phyloP scores from a whole-genome alignment of 2,329 filamentous ascomycete genomes.

The Blastomyces gilchristii region DNA sequence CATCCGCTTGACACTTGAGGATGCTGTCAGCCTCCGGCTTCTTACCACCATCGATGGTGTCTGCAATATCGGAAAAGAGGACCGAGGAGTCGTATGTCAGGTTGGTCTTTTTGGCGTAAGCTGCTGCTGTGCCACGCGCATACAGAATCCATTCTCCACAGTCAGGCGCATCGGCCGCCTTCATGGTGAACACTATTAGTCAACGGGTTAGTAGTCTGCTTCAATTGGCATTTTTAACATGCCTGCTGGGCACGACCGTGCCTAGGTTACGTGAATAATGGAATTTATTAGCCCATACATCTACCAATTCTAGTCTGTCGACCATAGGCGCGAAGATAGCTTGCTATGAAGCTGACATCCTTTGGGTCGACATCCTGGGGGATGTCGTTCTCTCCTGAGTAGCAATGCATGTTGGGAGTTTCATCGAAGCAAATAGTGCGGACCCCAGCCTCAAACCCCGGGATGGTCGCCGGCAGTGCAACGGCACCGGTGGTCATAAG shows the following conservation, averaged over 20 bases:
- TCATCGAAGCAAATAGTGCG: conserved; percentile 1
- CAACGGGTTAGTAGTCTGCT: not conserved
- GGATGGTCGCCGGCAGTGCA: not conserved
- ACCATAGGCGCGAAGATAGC: conserved; percentile 6
- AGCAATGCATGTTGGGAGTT: not conserved
- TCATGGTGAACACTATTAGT: conserved; percentile 9
- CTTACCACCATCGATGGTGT: conserved; percentile 8
- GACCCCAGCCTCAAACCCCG: not conserved
- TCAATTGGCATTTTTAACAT: not conserved
- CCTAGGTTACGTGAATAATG: not conserved
- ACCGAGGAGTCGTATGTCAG: conserved; percentile 7
- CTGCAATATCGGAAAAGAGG: conserved; percentile 9
- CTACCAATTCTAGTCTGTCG: conserved; percentile 3
- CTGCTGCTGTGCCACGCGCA: not conserved
- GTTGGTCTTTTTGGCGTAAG: conserved; percentile 9
- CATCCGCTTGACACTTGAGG: conserved; percentile 4
- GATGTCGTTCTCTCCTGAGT: not conserved
- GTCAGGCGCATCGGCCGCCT: conserved; percentile 5
- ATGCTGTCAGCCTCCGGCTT: not conserved
- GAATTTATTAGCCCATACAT: not conserved
- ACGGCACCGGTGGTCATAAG: not conserved
- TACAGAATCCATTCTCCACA: conserved; percentile 10
- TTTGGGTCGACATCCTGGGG: not conserved
- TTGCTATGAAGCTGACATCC: conserved; percentile 4
- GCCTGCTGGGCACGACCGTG: not conserved